Conservation (phyloP, 495 filamentous ascomycete genomes). For the Neurospora sp. region DNA sequence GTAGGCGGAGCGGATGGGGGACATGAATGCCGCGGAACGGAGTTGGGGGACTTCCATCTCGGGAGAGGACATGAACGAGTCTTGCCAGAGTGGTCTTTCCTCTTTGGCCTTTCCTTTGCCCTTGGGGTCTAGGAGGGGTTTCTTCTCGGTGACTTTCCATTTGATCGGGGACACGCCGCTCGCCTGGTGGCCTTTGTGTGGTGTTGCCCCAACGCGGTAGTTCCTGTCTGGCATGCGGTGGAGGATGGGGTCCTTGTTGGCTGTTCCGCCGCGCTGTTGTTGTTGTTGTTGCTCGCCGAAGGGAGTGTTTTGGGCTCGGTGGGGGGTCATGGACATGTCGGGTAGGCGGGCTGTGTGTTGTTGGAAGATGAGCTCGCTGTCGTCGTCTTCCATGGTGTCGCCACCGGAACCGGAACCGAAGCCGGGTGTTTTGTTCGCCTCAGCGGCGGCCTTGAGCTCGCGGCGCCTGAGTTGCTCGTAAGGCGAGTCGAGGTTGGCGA, state of each 20-base stretch:
- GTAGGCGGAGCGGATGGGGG: constrained; percentile 40
- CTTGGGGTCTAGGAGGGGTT: not conserved
- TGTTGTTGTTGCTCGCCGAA: not conserved
- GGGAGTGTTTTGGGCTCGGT: constrained; percentile 22
- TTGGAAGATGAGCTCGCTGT: constrained; percentile 33
- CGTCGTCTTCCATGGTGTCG: constrained; percentile 21
- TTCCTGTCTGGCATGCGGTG: constrained; percentile 88
- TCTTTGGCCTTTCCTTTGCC: constrained; percentile 26
- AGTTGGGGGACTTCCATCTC: constrained; percentile 72
- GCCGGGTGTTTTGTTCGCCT: not conserved
- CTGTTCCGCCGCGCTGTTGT: constrained; percentile 8
- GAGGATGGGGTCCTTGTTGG: constrained; percentile 58
- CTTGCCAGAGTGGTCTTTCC: constrained; percentile 30
- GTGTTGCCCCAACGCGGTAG: constrained; percentile 87
- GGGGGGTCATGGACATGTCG: constrained; percentile 46
- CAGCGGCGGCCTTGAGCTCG: constrained; percentile 21
- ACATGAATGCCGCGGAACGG: constrained; percentile 77
- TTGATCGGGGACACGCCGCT: constrained; percentile 24
- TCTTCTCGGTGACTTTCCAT: constrained; percentile 25
- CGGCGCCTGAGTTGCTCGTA: constrained; percentile 58
- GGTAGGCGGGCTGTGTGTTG: constrained; percentile 39
- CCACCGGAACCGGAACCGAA: not conserved
- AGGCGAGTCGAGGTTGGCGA: constrained; percentile 54
- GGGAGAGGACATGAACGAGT: constrained; percentile 66
- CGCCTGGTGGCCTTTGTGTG: constrained; percentile 40